Base-by-base conservation (phyloP, 495 filamentous ascomycete genomes). In the Pyronema domesticum region DNA sequence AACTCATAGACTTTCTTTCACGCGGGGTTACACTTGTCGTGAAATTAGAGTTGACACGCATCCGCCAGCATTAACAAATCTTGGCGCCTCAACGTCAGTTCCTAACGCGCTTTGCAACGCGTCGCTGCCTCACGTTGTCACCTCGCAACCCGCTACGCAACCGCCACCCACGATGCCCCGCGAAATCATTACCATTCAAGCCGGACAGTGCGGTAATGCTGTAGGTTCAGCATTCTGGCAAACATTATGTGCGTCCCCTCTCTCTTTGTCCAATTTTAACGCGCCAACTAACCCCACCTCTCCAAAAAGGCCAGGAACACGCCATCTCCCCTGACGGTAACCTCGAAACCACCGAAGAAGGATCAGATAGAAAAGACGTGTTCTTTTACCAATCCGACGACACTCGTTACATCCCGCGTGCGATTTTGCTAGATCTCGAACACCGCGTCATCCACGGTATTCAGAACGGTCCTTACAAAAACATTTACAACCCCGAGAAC, bases 351-450 rank as follows among this genome's bases (percentile, higher is more conserved):
- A 89, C 91, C 63, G 94, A 86, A 48, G 89, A 95, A 66, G 93
- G 91, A 57, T 88, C 88, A 46, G 91, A 98, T 70, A 80, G 91
- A 63, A 98, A 98, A 68, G 91, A 98, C 69, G 91, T 64, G 49
- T 98, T 98, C 71, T 98, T 95, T 77, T 98, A 98, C 69, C 91
- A 96, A 72, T 86, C 82, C 54, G 91, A 98, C 69, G 91, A 98
- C 68, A 98, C 91, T 46, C 78, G 91, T 70, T 98, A 98, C 70
- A 95, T 98, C 63, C 91, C 91, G 19, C 79, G 91, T 67, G 89
- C 91, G 19, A 96, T 98, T 60, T 73, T 98, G 33, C 81, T 98
- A 48, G 91, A 98, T 67, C 72, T 98, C 52, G 91, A 98, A 69
- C 91, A 93, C 23, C 74, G 91, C 48, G 88, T 98, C 44, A 86